Conservation (phyloP, 805 yeast species). For the Metschnikowia peoriensis region DNA sequence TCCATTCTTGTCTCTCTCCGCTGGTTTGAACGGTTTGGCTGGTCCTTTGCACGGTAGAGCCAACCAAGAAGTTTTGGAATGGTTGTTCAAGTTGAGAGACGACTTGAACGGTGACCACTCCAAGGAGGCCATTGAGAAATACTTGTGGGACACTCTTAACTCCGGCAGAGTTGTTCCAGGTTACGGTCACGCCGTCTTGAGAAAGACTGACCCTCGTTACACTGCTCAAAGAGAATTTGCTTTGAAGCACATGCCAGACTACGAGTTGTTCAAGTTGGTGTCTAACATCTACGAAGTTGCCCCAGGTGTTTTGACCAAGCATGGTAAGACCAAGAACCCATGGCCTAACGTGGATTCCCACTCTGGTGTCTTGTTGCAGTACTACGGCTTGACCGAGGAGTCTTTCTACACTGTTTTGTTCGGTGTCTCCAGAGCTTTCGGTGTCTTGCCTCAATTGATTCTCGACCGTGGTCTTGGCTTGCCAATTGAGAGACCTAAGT, state of each 20-base stretch:
- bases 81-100: constrained; percentile 63
- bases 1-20: constrained; percentile 71
- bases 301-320: constrained; percentile 69
- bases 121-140: constrained; percentile 55
- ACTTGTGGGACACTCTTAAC: constrained; percentile 70
- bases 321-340: constrained; percentile 85
- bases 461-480: constrained; percentile 75
- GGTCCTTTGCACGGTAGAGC: constrained; percentile 88
- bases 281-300: constrained; percentile 65
- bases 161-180: constrained; percentile 83
- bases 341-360: constrained; percentile 82
- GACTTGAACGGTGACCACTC: constrained; percentile 60
- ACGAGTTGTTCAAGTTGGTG: constrained; percentile 65
- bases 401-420: constrained; percentile 77
- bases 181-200: constrained; percentile 83
- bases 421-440: constrained; percentile 80
- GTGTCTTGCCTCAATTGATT: constrained; percentile 75
- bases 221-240: constrained; percentile 73
- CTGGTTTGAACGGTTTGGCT: constrained; percentile 80
- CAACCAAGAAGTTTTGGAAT: constrained; percentile 79
- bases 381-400: constrained; percentile 74
- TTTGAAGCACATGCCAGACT: constrained; percentile 56
- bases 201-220: constrained; percentile 82
- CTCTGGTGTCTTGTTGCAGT: constrained; percentile 75
- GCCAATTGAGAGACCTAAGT: constrained; percentile 82